These are phyloP conservation scores for Geranium incanum DNA, from an alignment of 441 rosid genomes.

Conservation along the genomic window DNA sequence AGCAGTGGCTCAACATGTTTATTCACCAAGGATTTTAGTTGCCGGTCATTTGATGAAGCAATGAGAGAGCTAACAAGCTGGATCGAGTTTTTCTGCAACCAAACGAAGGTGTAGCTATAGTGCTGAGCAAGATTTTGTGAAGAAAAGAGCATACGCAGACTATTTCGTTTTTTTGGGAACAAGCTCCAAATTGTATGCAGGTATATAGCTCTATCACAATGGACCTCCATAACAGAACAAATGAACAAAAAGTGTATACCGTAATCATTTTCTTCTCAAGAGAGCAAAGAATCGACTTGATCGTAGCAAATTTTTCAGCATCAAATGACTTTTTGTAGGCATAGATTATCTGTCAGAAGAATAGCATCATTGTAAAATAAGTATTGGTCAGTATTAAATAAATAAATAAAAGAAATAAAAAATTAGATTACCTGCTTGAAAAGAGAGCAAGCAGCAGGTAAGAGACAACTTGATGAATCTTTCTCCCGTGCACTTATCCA, in stretches of 20 bases:
- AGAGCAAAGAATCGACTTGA: slow-evolving; percentile 46
- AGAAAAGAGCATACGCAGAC: background rate
- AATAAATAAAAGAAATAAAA: slow-evolving; percentile 8
- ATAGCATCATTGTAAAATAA: slow-evolving; percentile 18
- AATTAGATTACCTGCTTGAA: slow-evolving; percentile 55
- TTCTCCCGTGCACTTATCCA: slow-evolving; percentile 47
- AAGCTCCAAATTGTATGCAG: background rate
- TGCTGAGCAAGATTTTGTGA: background rate
- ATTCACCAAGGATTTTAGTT: slow-evolving; percentile 42
- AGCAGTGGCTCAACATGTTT: slow-evolving; percentile 54
- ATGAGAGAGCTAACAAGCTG: slow-evolving; percentile 44
- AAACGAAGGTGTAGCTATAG: slow-evolving; percentile 15
- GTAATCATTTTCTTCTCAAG: slow-evolving; percentile 30
- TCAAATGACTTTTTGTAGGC: slow-evolving; percentile 62
- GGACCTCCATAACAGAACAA: background rate
- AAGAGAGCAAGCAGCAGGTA: slow-evolving; percentile 52
- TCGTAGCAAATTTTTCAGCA: slow-evolving; percentile 45
- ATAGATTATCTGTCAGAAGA: slow-evolving; percentile 52
- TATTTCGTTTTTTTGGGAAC: background rate
- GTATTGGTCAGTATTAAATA: slow-evolving; percentile 7
- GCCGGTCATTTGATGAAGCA: slow-evolving; percentile 54
- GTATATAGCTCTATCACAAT: background rate
- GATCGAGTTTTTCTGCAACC: slow-evolving; percentile 36
- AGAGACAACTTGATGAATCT: slow-evolving; percentile 37
- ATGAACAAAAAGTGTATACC: slow-evolving; percentile 34